Percentiles rank a stretch among this genome's conserved stretches.
These are phyloP conservation scores for Lipomyces spencermartinsiae DNA, from an alignment of 805 yeast genomes.

Conservation along the genomic window DNA sequence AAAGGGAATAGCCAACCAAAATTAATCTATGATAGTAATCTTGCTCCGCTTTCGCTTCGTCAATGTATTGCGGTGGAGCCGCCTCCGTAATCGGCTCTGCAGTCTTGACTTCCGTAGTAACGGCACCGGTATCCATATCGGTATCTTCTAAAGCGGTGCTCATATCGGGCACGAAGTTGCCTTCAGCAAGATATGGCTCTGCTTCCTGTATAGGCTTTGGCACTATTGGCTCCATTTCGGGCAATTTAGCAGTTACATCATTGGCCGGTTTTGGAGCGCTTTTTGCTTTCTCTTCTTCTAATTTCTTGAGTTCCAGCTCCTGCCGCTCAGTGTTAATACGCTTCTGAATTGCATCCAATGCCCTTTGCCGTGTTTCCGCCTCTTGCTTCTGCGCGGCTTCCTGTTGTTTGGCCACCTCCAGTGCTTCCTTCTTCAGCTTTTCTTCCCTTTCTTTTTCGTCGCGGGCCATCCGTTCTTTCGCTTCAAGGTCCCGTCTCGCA, in stretches of 20 bases:
- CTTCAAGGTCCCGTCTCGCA: constrained; percentile 30
- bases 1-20: constrained; percentile 47
- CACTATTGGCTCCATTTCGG: constrained; percentile 14
- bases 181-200: neutral
- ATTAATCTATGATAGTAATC: constrained; percentile 53
- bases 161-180: neutral
- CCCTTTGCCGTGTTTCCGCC: constrained; percentile 10
- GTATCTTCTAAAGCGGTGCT: neutral
- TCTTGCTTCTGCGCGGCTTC: constrained; percentile 31
- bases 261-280: neutral
- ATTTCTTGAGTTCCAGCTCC: neutral
- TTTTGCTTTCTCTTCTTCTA: neutral
- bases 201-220: constrained; percentile 3
- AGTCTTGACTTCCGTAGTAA: neutral
- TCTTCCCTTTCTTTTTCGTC: constrained; percentile 41
- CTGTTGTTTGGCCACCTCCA: constrained; percentile 36
- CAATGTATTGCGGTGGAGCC: neutral
- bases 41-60: constrained; percentile 48
- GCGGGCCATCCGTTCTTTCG: neutral
- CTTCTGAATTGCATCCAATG: constrained; percentile 2
- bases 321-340: neutral
- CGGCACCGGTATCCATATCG: neutral
- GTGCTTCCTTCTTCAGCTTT: constrained; percentile 41
- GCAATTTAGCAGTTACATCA: constrained; percentile 10
- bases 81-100: constrained; percentile 1